Conservation (phyloP, 1,284 basidiomycete genomes). For the Mycosarcoma mackinlayi region DNA sequence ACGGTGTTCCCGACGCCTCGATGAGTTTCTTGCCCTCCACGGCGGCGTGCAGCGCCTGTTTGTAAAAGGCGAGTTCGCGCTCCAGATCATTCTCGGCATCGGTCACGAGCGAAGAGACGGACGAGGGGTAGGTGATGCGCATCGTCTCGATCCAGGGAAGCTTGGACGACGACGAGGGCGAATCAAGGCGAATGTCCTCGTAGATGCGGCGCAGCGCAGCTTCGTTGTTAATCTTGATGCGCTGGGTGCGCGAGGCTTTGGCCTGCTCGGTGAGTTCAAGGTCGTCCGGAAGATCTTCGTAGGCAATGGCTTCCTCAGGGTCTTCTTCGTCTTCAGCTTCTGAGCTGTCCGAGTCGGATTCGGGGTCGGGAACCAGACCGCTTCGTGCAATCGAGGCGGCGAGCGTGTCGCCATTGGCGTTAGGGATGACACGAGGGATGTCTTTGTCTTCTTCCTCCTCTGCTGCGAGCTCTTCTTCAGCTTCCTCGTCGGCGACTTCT, state of each 20-base stretch:
- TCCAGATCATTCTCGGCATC: constrained; percentile 83
- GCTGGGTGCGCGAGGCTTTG: constrained; percentile 53
- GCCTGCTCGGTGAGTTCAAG: constrained; percentile 50
- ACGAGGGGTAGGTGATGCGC: constrained; percentile 52
- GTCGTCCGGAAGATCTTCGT: constrained; percentile 59
- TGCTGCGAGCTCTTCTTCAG: constrained; percentile 12
- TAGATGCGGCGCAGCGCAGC: constrained; percentile 58
- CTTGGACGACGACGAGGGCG: constrained; percentile 37
- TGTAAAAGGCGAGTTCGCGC: constrained; percentile 96
- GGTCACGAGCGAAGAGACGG: constrained; percentile 72
- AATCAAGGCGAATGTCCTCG: constrained; percentile 56
- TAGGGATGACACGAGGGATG: constrained; percentile 34
- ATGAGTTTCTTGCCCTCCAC: constrained; percentile 80
- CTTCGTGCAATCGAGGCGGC: constrained; percentile 63
- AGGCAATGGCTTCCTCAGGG: constrained; percentile 32
- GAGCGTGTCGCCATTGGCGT: constrained; percentile 58
- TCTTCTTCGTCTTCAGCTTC: constrained; percentile 48
- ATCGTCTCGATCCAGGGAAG: constrained; percentile 67
- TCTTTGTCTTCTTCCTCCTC: constrained; percentile 36
- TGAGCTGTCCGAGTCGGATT: constrained; percentile 50
- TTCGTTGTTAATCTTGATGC: constrained; percentile 64
- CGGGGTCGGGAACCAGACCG: constrained; percentile 50
- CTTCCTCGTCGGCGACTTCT: constrained; percentile 25
- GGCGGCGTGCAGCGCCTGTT: constrained; percentile 88
- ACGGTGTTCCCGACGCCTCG: constrained; percentile 80